Percentiles rank a stretch among this genome's conserved stretches.
Evolutionary conservation across 1,284 basidiomycete species (phyloP).

Genomic region (Volvariella volvacea): DNA sequence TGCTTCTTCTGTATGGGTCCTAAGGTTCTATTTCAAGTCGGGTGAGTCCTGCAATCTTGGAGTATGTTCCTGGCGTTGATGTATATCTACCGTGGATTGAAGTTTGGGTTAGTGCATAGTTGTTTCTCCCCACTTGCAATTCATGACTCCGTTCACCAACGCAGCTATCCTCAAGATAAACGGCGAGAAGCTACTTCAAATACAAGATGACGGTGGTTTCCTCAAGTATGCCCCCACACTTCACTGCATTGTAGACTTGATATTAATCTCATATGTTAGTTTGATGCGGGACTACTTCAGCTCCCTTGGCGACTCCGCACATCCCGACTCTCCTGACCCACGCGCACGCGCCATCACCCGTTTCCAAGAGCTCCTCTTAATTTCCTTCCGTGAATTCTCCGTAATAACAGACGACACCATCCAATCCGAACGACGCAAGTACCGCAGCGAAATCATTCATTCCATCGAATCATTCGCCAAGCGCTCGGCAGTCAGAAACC

Average conservation of each 20-base stretch:
- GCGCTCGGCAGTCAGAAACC: slow-evolving; percentile 88
- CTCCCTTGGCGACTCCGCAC: slow-evolving; percentile 90
- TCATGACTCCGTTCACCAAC: neutral
- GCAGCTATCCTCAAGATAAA: slow-evolving; percentile 97
- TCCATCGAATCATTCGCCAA: slow-evolving; percentile 96
- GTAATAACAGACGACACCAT: slow-evolving; percentile 97
- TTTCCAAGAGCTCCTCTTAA: slow-evolving; percentile 94
- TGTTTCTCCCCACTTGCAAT: slow-evolving; percentile 7
- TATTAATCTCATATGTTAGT: slow-evolving; percentile 30
- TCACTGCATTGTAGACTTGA: slow-evolving; percentile 2
- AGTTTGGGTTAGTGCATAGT: slow-evolving; percentile 35
- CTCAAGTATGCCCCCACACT: slow-evolving; percentile 60
- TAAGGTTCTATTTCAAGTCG: slow-evolving; percentile 96
- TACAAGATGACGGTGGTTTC: slow-evolving; percentile 97
- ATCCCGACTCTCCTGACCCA: slow-evolving; percentile 85
- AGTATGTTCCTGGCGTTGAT: slow-evolving; percentile 12
- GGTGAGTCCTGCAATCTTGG: too few relatives aligned
- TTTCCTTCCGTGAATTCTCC: slow-evolving; percentile 97
- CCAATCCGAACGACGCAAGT: slow-evolving; percentile 77
- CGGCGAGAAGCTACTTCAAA: slow-evolving; percentile 87
- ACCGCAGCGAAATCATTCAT: slow-evolving; percentile 87
- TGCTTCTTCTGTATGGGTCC: slow-evolving; percentile 99
- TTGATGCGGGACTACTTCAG: slow-evolving; percentile 94
- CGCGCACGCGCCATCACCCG: slow-evolving; percentile 92
- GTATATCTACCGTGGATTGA: slow-evolving; percentile 6